Evolutionary conservation across 805 yeast species (phyloP).

Genomic region (Wickerhamiella domercqiae): DNA sequence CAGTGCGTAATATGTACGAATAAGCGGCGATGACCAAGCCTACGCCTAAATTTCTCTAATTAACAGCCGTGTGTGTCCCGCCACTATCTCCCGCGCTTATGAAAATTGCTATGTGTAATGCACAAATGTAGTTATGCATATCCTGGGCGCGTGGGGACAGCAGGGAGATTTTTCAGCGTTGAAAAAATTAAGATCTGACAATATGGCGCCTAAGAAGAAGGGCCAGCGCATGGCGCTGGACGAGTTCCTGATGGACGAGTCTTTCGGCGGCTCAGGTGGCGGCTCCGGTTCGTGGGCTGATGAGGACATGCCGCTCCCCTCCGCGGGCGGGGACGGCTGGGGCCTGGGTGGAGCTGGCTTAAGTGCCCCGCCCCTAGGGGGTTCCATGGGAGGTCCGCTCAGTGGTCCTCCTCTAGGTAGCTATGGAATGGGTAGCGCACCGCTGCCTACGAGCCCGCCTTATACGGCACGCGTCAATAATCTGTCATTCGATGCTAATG

Average conservation of each 20-base stretch:
- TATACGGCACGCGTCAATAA: conserved; percentile 79
- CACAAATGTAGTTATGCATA: too few species aligned
- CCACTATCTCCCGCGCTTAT: too few species aligned
- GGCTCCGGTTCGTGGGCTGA: conserved; percentile 62
- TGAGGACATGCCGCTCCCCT: conserved; percentile 34
- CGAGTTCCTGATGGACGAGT: conserved; percentile 52
- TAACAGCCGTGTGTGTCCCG: too few species aligned
- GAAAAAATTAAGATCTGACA: too few species aligned
- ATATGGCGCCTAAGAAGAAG: conserved; percentile 48
- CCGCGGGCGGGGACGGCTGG: conserved; percentile 18
- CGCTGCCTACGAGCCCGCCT: conserved; percentile 86
- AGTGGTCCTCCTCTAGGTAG: conserved; percentile 23
- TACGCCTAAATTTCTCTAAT: too few species aligned
- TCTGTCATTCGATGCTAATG: conserved; percentile 68
- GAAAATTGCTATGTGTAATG: too few species aligned
- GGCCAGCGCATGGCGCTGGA: conserved; percentile 70
- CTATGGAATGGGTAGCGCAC: conserved; percentile 34
- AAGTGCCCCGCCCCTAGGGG: too few species aligned
- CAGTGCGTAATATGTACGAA: too few species aligned
- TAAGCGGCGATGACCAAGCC: too few species aligned
- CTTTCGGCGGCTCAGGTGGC: conserved; percentile 39
- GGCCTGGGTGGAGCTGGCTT: conserved; percentile 18
- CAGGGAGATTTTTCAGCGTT: too few species aligned
- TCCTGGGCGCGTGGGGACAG: too few species aligned
- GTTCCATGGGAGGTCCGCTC: conserved; percentile 26